phyloP scores from a whole-genome alignment of 2,329 filamentous ascomycete species.

The Penicillium sp. region DNA sequence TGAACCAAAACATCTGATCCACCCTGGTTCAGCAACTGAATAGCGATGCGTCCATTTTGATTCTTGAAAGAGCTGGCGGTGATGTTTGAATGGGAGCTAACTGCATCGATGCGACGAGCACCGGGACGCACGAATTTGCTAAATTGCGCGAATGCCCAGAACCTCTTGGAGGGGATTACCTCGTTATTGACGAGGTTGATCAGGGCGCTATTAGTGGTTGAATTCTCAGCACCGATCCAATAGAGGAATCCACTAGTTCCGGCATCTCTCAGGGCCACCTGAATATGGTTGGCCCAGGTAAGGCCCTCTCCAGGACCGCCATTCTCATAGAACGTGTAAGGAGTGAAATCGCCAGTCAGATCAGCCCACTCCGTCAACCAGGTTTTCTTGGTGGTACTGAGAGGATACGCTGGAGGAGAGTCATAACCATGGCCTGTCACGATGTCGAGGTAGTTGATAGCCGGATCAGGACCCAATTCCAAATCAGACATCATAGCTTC shows the following conservation, averaged over 20 bases:
- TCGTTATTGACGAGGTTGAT: conserved; percentile 28
- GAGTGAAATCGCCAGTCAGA: conserved; percentile 45
- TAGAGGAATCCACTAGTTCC: conserved; percentile 55
- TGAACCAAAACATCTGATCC: too few species aligned
- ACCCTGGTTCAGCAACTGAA: conserved; percentile 28
- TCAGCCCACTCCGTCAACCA: conserved; percentile 56
- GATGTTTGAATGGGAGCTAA: conserved; percentile 23
- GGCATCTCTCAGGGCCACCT: conserved; percentile 49
- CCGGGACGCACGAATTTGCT: conserved; percentile 39
- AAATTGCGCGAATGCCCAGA: conserved; percentile 46
- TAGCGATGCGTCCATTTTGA: conserved; percentile 31
- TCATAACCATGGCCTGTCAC: conserved; percentile 47
- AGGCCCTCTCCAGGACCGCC: conserved; percentile 53
- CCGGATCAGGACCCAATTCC: conserved; percentile 27
- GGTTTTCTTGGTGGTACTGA: conserved; percentile 44
- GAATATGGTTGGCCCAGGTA: conserved; percentile 57
- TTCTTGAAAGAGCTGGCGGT: conserved; percentile 32
- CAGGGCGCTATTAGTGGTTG: conserved; percentile 10
- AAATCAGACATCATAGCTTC: conserved; percentile 39
- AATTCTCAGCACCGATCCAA: conserved; percentile 47
- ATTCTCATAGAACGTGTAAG: conserved; percentile 46
- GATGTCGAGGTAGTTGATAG: conserved; percentile 39
- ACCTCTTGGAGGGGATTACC: conserved; percentile 34
- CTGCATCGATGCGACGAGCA: conserved; percentile 36
- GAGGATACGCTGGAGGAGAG: conserved; percentile 39